phyloP scores from a whole-genome alignment of 179 eudicot genomes.

The Actinidia chinensis region DNA sequence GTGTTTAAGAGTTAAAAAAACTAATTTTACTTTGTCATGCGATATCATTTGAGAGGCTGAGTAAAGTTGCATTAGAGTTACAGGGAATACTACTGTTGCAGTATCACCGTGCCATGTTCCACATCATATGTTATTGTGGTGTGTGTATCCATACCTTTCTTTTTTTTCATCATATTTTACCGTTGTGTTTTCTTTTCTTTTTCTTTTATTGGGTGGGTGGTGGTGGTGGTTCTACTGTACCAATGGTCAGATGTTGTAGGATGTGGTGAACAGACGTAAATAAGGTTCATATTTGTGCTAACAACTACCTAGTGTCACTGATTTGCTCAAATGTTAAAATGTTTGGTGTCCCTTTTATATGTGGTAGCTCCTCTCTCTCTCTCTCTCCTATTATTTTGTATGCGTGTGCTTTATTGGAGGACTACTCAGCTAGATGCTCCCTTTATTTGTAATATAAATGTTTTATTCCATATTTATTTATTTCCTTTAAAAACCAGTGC shows the following conservation, averaged over 20 bases:
- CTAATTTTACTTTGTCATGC: not conserved
- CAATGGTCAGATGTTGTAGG: not conserved
- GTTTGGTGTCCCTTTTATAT: not conserved
- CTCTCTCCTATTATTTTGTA: not conserved
- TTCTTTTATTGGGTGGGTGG: no score
- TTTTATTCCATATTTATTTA: not conserved
- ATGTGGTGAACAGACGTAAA: not conserved
- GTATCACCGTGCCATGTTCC: not conserved
- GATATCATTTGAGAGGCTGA: not conserved
- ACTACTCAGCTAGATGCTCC: not conserved
- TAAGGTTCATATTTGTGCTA: not conserved
- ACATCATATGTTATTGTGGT: not conserved
- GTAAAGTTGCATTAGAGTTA: not conserved
- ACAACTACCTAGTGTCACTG: not conserved
- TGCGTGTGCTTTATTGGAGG: not conserved
- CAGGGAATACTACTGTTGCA: not conserved
- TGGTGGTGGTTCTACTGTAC: not conserved
- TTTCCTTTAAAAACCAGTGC: conserved; percentile 51
- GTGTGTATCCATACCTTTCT: not conserved
- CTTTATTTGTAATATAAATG: not conserved
- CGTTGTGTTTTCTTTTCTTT: no score
- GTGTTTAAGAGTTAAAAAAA: not conserved
- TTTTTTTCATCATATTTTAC: not conserved
- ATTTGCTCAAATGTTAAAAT: conserved; percentile 1
- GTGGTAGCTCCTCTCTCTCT: not conserved